Base-by-base conservation (phyloP, 2,329 filamentous ascomycete species). In the Epichloe sibirici region DNA sequence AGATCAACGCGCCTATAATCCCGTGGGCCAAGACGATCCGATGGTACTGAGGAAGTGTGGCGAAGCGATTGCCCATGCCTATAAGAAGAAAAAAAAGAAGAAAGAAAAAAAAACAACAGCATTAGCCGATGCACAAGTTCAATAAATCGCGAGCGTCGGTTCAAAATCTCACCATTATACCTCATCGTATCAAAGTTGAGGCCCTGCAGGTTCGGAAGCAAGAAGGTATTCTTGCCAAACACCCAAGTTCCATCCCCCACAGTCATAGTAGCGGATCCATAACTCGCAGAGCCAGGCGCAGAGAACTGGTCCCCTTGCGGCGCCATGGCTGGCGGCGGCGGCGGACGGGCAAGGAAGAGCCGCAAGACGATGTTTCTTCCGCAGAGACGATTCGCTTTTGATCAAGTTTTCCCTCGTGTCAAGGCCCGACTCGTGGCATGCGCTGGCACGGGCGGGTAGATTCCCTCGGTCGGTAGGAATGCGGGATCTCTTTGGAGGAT, bases 241-340 rank as follows among this genome's bases (percentile, higher is more conserved):
- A 90, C 85, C 87, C 88, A 93, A 37, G 88, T 91, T 23, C 88
- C 88, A 65, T 91, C 88, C 57, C 87, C 87, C 15, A 91, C 86
- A 52, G 74, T 76, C 75, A 90, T 74, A n/a, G 82, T 87, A 62
- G 83, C 75, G 49, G 85, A 89, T 60, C 77, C 75, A 69, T 91
- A 91, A 58, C 76, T 80, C 65, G 81, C 84, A 67, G 82, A 81
- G 63, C 87, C 87, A 48, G 87, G 78, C 58, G 84, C 76, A 58
- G 85, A 85, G 62, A 86, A 74, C 61, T 72, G 70, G 63, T 78
- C 73, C 67, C 74, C 69, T 65, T 75, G 69, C 72, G 78, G 75
- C 72, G 78, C 78, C 79, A 83, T 82, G 65, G 64, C 66, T 21
- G 75, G 75, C 75, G 72, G 62, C 68, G 66, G 66, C 63, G 53